Conservation (phyloP, 2,329 filamentous ascomycete species). For the Coccinonectria pachysandricola region DNA sequence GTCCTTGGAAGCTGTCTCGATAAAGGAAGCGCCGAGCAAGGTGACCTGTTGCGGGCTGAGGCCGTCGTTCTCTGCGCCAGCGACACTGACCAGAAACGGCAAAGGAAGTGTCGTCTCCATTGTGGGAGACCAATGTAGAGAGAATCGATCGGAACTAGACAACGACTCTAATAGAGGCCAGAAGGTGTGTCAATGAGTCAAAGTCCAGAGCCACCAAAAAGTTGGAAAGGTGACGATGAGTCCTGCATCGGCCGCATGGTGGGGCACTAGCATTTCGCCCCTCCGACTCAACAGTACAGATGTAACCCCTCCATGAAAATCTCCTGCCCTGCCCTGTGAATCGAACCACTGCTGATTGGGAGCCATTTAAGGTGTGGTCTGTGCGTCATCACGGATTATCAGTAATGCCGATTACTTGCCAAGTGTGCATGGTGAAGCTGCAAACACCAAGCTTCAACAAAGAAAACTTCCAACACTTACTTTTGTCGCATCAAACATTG, state of each 20-base stretch:
- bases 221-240: constrained; percentile 14
- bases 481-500: too few relatives aligned
- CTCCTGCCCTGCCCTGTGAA: constrained; percentile 6
- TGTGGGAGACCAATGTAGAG: constrained; percentile 8
- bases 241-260: constrained; percentile 21
- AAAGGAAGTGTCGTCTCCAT: constrained; percentile 58
- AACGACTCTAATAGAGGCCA: too few relatives aligned
- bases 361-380: constrained; percentile 26
- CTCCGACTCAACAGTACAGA: too few relatives aligned
- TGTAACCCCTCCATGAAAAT: constrained; percentile 12
- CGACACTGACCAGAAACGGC: constrained; percentile 51
- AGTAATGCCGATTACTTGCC: constrained; percentile 2
- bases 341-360: constrained; percentile 10
- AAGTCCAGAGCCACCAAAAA: constrained; percentile 14
- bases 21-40: constrained; percentile 48
- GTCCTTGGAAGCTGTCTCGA: constrained; percentile 40
- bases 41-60: constrained; percentile 47
- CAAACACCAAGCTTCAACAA: too few relatives aligned
- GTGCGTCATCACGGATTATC: constrained; percentile 20
- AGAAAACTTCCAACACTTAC: too few relatives aligned
- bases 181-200: constrained; percentile 14
- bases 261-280: constrained; percentile 19
- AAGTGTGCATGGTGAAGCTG: too few relatives aligned
- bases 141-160: too few relatives aligned
- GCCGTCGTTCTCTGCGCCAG: constrained; percentile 40